Base-by-base conservation (phyloP, 805 yeast genomes). In the Candida maesae region DNA sequence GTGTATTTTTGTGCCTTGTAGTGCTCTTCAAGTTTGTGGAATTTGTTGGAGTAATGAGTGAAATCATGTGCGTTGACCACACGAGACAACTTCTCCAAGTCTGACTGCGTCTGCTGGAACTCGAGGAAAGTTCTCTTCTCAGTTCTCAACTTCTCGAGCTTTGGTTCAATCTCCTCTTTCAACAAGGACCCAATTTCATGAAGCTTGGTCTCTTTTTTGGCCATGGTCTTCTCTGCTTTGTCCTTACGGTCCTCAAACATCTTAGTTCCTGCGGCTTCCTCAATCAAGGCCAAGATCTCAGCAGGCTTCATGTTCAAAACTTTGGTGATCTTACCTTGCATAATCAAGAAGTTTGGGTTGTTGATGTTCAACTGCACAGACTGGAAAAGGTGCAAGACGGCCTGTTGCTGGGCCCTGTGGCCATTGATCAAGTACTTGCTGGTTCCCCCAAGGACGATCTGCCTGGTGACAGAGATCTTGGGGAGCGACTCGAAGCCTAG, bases 311-410 rank as follows among this genome's bases (percentile, higher is more conserved):
- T 93, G 61, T 93, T 93, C 55, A 93, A 73, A 49, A 93, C 97
- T 61, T 93, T 91, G 25, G 99, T 95, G 65, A 95, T 93, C 60
- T 89, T 87, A 45, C 99, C 99, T 65, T 93, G 99, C 99, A 95
- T 93, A 56, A 93, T 93, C 53, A 93, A 73, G 64, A 93, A 93
- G 61, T 93, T 93, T 24, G 99, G 99, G 59, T 91, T 93, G 62
- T 93, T 93, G 61, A 93, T 91, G 59, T 93, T 93, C 47, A 93
- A 74, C 64, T 93, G 99, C 17, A 95, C 96, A 14, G 95, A 83
- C 61, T 91, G 98, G 61, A 95, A 90, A 38, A 95, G 65, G 53
- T 84, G 90, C 41, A 89, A 73, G 2, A 93, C 96, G 10, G 93
- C 84, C 51, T 84, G 93, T 58, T 90, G 98, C 55, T 90, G 96